Evolutionary conservation across 805 yeast species (phyloP).

Genomic region (Kodamaea leandrae): DNA sequence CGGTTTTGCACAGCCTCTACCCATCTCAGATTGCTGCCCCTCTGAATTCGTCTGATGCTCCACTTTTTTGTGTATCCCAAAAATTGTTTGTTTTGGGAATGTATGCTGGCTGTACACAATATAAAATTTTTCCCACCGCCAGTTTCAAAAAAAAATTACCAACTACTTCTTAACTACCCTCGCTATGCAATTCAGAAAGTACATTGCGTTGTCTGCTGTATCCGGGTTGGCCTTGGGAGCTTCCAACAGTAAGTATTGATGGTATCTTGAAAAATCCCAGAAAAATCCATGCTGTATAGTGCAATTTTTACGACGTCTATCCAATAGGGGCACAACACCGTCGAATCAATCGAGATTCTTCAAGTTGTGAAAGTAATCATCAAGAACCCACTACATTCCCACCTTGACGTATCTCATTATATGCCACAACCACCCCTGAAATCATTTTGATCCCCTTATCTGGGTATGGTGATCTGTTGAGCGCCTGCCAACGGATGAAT

Average conservation of each 20-base stretch:
- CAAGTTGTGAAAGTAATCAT: too few relatives aligned
- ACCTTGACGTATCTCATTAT: neutral
- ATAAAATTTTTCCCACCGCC: conserved; percentile 10
- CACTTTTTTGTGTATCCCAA: neutral
- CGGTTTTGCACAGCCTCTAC: neutral
- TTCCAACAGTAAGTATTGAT: conserved; percentile 25
- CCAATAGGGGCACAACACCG: too few relatives aligned
- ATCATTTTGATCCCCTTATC: neutral
- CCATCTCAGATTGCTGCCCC: neutral
- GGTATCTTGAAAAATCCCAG: too few relatives aligned
- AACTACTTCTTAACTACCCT: conserved; percentile 10
- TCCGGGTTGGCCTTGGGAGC: conserved; percentile 46
- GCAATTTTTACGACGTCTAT: too few relatives aligned
- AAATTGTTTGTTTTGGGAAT: conserved; percentile 4
- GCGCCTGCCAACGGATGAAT: neutral
- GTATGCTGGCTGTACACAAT: conserved; percentile 7
- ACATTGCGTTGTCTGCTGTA: conserved; percentile 48
- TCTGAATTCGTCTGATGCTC: neutral
- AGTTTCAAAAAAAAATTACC: conserved; percentile 1
- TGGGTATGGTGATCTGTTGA: neutral
- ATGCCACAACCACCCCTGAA: neutral
- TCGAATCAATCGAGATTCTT: too few relatives aligned
- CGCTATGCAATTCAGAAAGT: conserved; percentile 56
- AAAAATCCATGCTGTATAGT: too few relatives aligned
- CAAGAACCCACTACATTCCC: neutral